Base-by-base conservation (phyloP, 2,329 filamentous ascomycete species). In the Botrytis byssoidea region DNA sequence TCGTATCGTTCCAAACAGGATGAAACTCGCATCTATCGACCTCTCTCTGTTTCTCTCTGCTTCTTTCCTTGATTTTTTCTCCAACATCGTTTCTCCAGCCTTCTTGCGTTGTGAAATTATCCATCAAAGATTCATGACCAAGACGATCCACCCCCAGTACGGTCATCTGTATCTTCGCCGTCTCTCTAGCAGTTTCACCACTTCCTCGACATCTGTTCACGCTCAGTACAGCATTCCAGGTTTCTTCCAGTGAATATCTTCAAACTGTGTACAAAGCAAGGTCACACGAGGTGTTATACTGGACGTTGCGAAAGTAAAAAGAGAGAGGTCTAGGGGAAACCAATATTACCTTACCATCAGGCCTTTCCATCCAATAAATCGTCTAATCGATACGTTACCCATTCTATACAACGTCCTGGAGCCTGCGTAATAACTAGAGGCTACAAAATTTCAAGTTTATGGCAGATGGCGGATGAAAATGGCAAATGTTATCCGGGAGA, bases 401-500 rank as follows among this genome's bases (percentile, higher is more conserved):
- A 25, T 3, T 12, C 8, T 40, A 1, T 40, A 51, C 18, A 7
- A 48, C 6, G 20, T 71, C 0, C 57, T 29, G 14, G 37, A 71
- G 18, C 29, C 14, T 63, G 57, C 22, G 2, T 14, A 59, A 7
- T 35, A 42, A 12, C 6, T 51, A 12, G 20, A 40, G 12, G 7
- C 22, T 18, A 40, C 12, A 9, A 14, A 7, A 40, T 40, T n/a
- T 40, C 14, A n/a, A 61, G 35, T 12, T 61, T 3, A 3, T 9
- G 18, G 59, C 14, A 61, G 12, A 16, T 9, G 12, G 9, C 0
- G 14, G 35, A 16, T 40, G 59, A 18, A 1, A 40, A 40, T n/a
- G 8, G 7, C 3, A 35, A 3, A 10, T 18, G 4, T 61, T 3
- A 1, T 2, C 7, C 14, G 0, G 6, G 10, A 6, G 6, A 18